Evolutionary conservation across 1,284 basidiomycete species (phyloP), one percentile per base, ranked within the genome.

Genomic region (Apiotrichum akiyoshidainum): DNA sequence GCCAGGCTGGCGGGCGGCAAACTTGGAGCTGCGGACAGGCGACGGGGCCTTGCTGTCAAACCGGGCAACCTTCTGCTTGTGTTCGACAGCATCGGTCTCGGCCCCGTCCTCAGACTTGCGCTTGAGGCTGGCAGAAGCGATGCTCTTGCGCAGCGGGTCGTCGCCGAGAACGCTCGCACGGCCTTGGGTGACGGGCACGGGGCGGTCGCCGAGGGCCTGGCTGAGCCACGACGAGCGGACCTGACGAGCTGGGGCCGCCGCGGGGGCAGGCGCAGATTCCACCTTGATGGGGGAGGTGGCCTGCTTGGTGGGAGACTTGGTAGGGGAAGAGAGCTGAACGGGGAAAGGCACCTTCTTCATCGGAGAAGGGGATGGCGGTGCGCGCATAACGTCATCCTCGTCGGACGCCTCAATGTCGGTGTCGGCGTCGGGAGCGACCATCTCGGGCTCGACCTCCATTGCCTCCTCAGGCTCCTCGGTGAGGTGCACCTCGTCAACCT

Each of bases 171-270:
- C 47, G 34, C 54, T 54, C 34, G 55, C 13, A 5, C 59, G 54
- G 19, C 59, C 68, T 13, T 54, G 46, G 46, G n/a, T 21, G 45
- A 66, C 47, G 1, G 68, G 68, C 10, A 68, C 61, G 12, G 70
- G 56, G 47, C 63, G 68, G 22, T 65, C 63, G 8, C 71, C 73
- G 21, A 75, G 71, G 19, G 74, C 76, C 62, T 73, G 72, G 55
- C 55, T 68, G 17, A 76, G 70, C 76, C 73, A 76, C 2, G 76
- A 78, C 8, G 69, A 73, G 46, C 72, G 72, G 49, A 74, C 73
- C 60, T 70, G 68, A 9, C 66, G 66, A 2, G 64, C 50, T 2
- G 71, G 68, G 21, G 65, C 53, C 10, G 55, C 16, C 14, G n/a
- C 17, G 17, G 33, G 52, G 33, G 45, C 50, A 12, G 41, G 21